Evolutionary conservation across 352 stramenopile species (phyloP).

Genomic region (Globisporangium splendens): DNA sequence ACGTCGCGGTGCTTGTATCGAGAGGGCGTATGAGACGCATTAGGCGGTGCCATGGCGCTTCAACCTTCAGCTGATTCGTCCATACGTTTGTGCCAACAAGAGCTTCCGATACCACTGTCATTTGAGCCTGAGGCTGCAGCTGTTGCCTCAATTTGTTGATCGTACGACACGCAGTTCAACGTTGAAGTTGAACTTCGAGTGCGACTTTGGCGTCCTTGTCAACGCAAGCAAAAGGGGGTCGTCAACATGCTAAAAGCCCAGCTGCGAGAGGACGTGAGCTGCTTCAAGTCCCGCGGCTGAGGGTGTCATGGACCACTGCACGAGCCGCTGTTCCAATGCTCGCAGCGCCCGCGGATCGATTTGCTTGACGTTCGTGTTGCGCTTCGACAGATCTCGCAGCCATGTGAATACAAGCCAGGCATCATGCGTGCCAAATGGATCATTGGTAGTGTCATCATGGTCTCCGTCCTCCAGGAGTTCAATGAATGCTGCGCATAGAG

Average conservation of each 20-base stretch:
- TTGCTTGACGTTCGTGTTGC: constrained; percentile 10
- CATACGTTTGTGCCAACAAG: too few relatives aligned
- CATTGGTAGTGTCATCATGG: constrained; percentile 6
- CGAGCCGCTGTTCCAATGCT: constrained; percentile 30
- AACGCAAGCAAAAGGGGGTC: too few relatives aligned
- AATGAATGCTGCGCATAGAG: constrained; percentile 52
- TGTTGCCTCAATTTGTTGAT: too few relatives aligned
- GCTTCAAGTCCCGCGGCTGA: constrained; percentile 31
- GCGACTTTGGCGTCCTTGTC: too few relatives aligned
- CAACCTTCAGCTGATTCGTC: too few relatives aligned
- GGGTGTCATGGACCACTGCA: constrained; percentile 19
- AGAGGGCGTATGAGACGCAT: too few relatives aligned
- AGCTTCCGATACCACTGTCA: too few relatives aligned
- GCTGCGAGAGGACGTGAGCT: constrained; percentile 32
- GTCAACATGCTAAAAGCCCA: constrained; percentile 13
- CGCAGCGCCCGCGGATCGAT: constrained; percentile 41
- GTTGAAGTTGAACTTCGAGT: constrained; percentile 3
- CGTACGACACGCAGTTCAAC: neutral
- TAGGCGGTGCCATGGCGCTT: too few relatives aligned
- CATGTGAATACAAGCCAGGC: constrained; percentile 47
- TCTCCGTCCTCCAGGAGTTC: constrained; percentile 24
- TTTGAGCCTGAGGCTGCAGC: too few relatives aligned
- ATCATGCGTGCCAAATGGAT: neutral
- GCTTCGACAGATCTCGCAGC: constrained; percentile 27
- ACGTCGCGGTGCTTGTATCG: too few relatives aligned